Conservation (phyloP, 768 basidiomycete species). For the Pleurotus tuber-regium region DNA sequence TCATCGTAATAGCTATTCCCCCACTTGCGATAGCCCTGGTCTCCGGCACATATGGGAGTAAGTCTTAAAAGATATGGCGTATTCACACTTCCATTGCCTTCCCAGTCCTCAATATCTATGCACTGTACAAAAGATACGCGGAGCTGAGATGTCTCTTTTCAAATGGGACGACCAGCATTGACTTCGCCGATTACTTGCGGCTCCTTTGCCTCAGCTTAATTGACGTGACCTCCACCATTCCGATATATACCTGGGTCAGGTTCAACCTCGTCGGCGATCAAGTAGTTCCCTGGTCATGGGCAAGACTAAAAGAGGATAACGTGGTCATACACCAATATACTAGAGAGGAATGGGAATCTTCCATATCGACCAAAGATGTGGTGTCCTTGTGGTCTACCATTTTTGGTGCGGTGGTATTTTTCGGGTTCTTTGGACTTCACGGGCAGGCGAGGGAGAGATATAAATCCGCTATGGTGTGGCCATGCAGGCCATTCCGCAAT, state of each 20-base stretch:
- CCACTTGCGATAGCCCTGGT: constrained; percentile 20
- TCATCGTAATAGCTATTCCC: constrained; percentile 22
- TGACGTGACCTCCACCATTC: constrained; percentile 31
- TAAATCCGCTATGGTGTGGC: background rate
- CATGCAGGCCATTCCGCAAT: background rate
- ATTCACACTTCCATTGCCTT: no score
- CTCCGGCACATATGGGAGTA: constrained; percentile 12
- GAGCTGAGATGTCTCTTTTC: constrained; percentile 17
- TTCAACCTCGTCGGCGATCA: constrained; percentile 20
- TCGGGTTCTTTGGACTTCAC: constrained; percentile 42
- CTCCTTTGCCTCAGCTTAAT: constrained; percentile 30
- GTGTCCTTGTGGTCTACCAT: constrained; percentile 31
- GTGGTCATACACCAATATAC: constrained; percentile 25
- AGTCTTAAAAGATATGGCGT: background rate
- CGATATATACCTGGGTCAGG: constrained; percentile 23
- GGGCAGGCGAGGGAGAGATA: constrained; percentile 41
- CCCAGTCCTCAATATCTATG: constrained; percentile 11
- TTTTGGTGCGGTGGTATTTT: constrained; percentile 36
- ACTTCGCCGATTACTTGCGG: constrained; percentile 29
- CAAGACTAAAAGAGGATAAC: constrained; percentile 29
- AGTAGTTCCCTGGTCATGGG: constrained; percentile 29
- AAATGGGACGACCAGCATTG: constrained; percentile 23
- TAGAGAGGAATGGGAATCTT: constrained; percentile 20
- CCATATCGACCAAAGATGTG: constrained; percentile 15
- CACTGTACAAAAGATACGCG: constrained; percentile 12